Evolutionary conservation across 2,329 filamentous ascomycete species (phyloP).

Genomic region (Cladosporium velox): DNA sequence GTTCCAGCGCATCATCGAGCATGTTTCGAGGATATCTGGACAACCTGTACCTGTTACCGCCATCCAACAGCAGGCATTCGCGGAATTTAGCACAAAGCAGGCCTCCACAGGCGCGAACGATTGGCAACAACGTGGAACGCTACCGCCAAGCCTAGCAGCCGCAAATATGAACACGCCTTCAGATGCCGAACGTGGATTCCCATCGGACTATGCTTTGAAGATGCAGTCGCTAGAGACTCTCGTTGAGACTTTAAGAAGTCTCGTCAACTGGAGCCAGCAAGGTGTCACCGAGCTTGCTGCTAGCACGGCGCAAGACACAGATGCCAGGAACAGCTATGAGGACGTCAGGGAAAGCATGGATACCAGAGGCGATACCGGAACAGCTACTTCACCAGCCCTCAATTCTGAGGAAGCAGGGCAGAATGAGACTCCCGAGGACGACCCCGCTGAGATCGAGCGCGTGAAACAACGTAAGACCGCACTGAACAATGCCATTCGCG

Average conservation of each 20-base stretch:
- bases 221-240: constrained; percentile 84
- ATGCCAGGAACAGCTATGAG: constrained; percentile 57
- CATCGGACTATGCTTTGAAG: constrained; percentile 89
- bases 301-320: constrained; percentile 39
- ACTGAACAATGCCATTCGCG: constrained; percentile 79
- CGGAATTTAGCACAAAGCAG: constrained; percentile 69
- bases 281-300: constrained; percentile 53
- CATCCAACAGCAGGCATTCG: constrained; percentile 80
- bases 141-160: constrained; percentile 84
- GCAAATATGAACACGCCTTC: constrained; percentile 62
- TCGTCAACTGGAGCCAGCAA: constrained; percentile 90
- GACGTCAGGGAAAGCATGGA: constrained; percentile 76
- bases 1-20: constrained; percentile 91
- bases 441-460: constrained; percentile 90
- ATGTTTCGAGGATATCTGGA: constrained; percentile 84
- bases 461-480: constrained; percentile 94
- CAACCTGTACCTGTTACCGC: constrained; percentile 73
- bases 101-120: constrained; percentile 53
- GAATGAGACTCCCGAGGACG: constrained; percentile 66
- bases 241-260: constrained; percentile 82
- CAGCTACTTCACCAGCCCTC: constrained; percentile 45
- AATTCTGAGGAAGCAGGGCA: constrained; percentile 41
- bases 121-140: constrained; percentile 82
- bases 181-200: constrained; percentile 67
- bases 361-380: constrained; percentile 55